Evolutionary conservation across 257 asterid species (phyloP).

Genomic region (Leonotis leonurus): DNA sequence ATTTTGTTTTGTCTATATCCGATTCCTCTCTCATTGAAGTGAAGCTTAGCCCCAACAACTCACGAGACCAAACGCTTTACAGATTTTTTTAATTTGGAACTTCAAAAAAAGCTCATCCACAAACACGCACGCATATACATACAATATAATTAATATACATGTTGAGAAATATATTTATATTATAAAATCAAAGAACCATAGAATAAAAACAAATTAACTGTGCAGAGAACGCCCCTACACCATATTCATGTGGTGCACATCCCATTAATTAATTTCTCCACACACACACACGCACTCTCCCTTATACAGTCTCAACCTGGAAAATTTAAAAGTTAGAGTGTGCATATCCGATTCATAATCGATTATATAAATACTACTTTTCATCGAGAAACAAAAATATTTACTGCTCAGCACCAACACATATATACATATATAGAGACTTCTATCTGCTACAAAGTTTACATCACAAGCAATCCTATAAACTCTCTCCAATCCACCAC

Average conservation of each 20-base stretch:
- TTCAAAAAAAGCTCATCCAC: conserved; percentile 69
- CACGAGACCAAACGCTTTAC: conserved; percentile 49
- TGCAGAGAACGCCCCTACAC: too few relatives aligned
- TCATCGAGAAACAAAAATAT: background rate
- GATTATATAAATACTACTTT: background rate
- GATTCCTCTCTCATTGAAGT: conserved; percentile 13
- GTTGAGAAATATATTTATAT: too few relatives aligned
- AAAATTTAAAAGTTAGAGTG: background rate
- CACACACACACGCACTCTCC: conserved; percentile 46
- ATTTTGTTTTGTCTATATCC: conserved; percentile 31
- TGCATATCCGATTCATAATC: background rate
- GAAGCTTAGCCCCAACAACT: conserved; percentile 30
- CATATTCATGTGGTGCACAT: conserved; percentile 63
- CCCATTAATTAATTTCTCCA: conserved; percentile 33
- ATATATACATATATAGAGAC: background rate
- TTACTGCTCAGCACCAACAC: background rate
- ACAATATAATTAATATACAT: too few relatives aligned
- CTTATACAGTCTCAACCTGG: conserved; percentile 15
- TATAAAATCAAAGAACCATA: conserved; percentile 35
- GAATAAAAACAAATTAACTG: conserved; percentile 40
- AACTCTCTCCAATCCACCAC: background rate
- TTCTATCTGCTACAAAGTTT: background rate
- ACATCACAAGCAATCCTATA: background rate
- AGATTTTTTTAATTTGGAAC: conserved; percentile 29
- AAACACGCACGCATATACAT: conserved; percentile 5